Percentiles rank a stretch among this genome's conserved stretches.
These are phyloP conservation scores for Picochlorum sp. DNA, from an alignment of 139 green algal genomes.

Conservation along the genomic window DNA sequence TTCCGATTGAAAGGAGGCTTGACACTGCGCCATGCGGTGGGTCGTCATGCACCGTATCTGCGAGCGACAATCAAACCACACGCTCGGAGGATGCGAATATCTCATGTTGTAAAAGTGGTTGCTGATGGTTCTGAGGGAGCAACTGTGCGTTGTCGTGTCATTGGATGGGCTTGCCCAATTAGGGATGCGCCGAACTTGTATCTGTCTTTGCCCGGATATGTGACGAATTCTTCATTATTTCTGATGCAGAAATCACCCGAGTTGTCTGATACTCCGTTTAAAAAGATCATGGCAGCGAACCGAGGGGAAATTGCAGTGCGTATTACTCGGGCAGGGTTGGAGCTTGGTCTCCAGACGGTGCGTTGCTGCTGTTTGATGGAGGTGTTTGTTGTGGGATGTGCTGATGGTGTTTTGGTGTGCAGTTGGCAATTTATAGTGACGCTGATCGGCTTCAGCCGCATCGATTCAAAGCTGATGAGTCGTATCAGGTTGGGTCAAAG, in stretches of 20 bases:
- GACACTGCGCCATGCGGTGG: too few relatives aligned
- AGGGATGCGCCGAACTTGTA: too few relatives aligned
- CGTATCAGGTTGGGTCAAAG: conserved; percentile 62
- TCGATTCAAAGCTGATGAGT: conserved; percentile 79
- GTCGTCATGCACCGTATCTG: too few relatives aligned
- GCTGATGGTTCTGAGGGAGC: too few relatives aligned
- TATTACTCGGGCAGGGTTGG: conserved; percentile 82
- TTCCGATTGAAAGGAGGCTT: too few relatives aligned
- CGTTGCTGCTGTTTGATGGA: neutral
- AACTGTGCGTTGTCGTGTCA: too few relatives aligned
- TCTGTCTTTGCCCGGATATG: neutral
- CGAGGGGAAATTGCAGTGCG: conserved; percentile 95
- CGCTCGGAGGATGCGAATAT: too few relatives aligned
- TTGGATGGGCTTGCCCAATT: too few relatives aligned
- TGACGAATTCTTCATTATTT: neutral
- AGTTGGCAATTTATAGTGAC: conserved; percentile 83
- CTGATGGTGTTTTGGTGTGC: neutral
- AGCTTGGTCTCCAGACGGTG: conserved; percentile 76
- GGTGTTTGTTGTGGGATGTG: neutral
- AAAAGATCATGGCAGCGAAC: conserved; percentile 87
- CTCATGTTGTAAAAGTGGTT: too few relatives aligned
- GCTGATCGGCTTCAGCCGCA: conserved; percentile 81
- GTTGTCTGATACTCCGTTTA: conserved; percentile 40
- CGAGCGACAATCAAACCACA: too few relatives aligned
- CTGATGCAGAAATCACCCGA: neutral